A percentile compares a stretch with the other conserved stretches of the same genome.
Conservation (phyloP, 805 yeast species). For the Starmerella gropengiesseri region DNA sequence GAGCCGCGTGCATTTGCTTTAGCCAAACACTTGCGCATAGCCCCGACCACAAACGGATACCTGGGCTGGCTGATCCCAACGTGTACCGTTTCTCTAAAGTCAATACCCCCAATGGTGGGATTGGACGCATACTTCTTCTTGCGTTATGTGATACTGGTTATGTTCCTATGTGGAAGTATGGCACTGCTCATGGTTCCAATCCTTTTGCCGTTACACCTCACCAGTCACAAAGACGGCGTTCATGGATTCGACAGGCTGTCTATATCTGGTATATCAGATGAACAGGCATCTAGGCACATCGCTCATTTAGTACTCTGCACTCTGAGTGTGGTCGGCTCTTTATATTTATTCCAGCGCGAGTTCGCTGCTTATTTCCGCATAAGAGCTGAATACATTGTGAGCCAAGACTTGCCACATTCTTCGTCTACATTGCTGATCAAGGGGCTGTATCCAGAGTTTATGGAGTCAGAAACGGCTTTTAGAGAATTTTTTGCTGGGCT, state of each 20-base stretch:
- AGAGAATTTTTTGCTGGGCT: conserved; percentile 42
- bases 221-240: conserved; percentile 30
- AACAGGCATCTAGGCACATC: conserved; percentile 40
- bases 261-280: conserved; percentile 53
- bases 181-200: conserved; percentile 48
- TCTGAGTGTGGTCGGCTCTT: conserved; percentile 45
- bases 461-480: conserved; percentile 41
- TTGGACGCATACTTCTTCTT: conserved; percentile 67
- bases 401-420: conserved; percentile 14
- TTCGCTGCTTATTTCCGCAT: conserved; percentile 41
- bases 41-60: conserved; percentile 30
- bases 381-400: conserved; percentile 36
- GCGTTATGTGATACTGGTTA: conserved; percentile 45
- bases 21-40: conserved; percentile 33
- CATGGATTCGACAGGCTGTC: conserved; percentile 51
- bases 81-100: conserved; percentile 33
- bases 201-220: conserved; percentile 52
- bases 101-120: conserved; percentile 42
- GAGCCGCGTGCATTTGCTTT: conserved; percentile 45
- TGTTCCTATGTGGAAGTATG: conserved; percentile 41
- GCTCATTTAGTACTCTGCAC: conserved; percentile 55
- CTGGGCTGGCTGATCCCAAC: conserved; percentile 48
- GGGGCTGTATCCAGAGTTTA: conserved; percentile 33
- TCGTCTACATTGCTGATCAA: conserved; percentile 1
- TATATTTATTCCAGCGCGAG: conserved; percentile 47